phyloP scores from a whole-genome alignment of 345 rosid species.

The Eucalyptus erythrocorys region DNA sequence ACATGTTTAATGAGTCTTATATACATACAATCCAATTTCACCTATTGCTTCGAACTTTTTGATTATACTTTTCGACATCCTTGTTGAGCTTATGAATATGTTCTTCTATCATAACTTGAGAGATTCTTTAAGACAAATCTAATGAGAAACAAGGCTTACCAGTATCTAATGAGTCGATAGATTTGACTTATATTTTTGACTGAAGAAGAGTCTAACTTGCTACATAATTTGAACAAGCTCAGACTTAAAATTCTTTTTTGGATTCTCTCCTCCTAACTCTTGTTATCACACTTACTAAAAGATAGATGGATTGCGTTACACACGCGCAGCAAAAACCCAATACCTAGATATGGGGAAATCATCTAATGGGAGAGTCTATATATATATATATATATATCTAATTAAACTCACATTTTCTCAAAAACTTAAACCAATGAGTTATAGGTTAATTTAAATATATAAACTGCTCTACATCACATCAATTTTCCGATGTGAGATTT shows the following conservation, averaged over 20 bases:
- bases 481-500: no score
- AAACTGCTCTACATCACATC: accelerated
- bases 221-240: background rate
- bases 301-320: no score
- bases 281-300: no score
- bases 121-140: background rate
- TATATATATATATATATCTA: no score
- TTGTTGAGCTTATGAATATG: background rate
- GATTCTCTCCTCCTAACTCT: no score
- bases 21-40: background rate
- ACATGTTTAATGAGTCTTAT: background rate
- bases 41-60: background rate
- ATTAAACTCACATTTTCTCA: accelerated
- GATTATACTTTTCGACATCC: background rate
- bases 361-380: no score
- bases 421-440: no score
- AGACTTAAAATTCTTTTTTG: no score
- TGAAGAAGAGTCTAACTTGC: background rate
- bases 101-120: background rate
- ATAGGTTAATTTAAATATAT: no score
- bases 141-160: background rate
- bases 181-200: background rate
- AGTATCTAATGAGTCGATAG: background rate
- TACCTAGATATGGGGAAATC: no score
- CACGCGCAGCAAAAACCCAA: no score